A percentile compares a stretch with the other conserved stretches of the same genome.
Conservation (phyloP, 768 basidiomycete species). For the Lentinula boryana region DNA sequence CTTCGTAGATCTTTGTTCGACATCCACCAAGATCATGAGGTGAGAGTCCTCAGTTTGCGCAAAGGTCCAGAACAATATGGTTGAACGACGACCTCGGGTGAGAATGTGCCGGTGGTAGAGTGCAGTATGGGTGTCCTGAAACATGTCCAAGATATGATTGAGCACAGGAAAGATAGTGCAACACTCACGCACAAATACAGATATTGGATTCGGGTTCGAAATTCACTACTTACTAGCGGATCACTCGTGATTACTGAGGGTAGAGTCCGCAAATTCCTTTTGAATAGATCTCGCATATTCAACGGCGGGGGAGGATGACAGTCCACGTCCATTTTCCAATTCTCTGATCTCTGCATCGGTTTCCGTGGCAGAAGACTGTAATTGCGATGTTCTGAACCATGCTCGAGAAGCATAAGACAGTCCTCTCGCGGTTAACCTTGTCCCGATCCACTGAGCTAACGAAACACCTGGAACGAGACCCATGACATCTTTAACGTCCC, state of each 20-base stretch:
- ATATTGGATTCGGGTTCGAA: neutral
- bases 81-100: neutral
- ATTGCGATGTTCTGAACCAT: neutral
- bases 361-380: neutral
- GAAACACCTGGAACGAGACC: conserved; percentile 66
- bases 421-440: conserved; percentile 54
- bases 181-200: neutral
- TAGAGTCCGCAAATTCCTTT: neutral
- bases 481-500: conserved; percentile 76
- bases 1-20: neutral
- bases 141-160: neutral
- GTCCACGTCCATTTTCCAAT: neutral
- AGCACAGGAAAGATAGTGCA: neutral
- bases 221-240: neutral
- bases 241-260: neutral
- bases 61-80: neutral
- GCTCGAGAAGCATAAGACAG: conserved; percentile 18
- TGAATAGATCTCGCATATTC: neutral
- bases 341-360: neutral
- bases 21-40: neutral
- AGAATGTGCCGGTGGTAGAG: neutral
- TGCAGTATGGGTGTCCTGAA: neutral
- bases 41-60: neutral
- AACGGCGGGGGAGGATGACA: neutral
- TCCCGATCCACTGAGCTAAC: conserved; percentile 62